These are phyloP conservation scores for Physaria fendleri DNA, from an alignment of 345 rosid genomes.

Conservation along the genomic window DNA sequence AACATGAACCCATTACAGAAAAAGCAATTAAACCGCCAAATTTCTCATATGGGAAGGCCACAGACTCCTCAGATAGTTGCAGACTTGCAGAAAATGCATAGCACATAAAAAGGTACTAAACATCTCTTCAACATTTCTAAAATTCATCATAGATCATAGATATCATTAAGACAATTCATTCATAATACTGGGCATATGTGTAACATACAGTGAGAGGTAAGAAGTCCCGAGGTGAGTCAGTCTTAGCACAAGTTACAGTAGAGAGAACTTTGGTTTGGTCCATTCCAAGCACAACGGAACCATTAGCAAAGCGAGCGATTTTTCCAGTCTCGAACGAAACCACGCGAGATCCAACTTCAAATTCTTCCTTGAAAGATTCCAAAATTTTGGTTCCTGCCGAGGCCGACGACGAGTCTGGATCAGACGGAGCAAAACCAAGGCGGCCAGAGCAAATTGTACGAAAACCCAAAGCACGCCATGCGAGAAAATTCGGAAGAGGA, in stretches of 20 bases:
- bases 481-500: constrained; percentile 42
- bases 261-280: constrained; percentile 76
- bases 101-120: neutral
- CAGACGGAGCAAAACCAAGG: constrained; percentile 48
- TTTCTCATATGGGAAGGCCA: too few relatives aligned
- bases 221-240: constrained; percentile 56
- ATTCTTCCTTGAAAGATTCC: constrained; percentile 71
- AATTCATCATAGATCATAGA: neutral
- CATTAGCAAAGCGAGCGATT: constrained; percentile 86
- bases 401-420: constrained; percentile 30
- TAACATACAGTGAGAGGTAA: constrained; percentile 77
- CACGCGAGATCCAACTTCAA: constrained; percentile 71
- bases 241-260: constrained; percentile 66
- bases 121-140: neutral
- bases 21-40: neutral
- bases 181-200: neutral
- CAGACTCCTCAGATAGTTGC: neutral
- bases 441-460: constrained; percentile 58
- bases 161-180: neutral
- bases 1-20: neutral
- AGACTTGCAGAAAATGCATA: neutral
- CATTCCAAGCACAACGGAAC: constrained; percentile 71
- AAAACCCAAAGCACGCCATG: constrained; percentile 50
- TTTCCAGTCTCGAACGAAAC: constrained; percentile 83
- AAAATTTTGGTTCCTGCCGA: constrained; percentile 55